These are phyloP conservation scores for Aspergillus glaucus DNA, from an alignment of 2,329 filamentous ascomycete species.

Conservation along the genomic window DNA sequence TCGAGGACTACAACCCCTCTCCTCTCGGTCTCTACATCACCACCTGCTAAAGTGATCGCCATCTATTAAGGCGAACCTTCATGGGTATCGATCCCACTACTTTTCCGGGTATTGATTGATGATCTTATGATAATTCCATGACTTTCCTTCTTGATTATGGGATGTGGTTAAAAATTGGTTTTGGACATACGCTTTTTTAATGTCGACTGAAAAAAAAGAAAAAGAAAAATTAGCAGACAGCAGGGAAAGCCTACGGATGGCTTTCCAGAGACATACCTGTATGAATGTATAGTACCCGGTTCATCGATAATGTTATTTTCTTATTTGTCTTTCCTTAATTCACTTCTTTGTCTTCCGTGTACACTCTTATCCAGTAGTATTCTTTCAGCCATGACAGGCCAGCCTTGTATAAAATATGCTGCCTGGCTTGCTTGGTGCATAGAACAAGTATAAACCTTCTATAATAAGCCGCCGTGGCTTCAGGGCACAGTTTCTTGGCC, in stretches of 20 bases:
- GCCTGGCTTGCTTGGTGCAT: not conserved
- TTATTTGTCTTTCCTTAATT: not conserved
- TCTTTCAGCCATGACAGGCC: not conserved
- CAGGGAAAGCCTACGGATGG: not conserved
- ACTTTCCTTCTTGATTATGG: slow-evolving; percentile 1
- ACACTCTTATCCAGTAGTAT: not conserved
- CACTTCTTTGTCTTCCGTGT: not conserved
- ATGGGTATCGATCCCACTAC: slow-evolving; percentile 5
- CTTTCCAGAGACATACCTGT: not conserved
- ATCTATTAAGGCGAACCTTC: slow-evolving; percentile 6
- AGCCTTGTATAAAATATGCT: not conserved
- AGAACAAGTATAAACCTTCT: too few relatives aligned
- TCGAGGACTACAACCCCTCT: slow-evolving; percentile 57
- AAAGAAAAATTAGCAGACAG: not conserved
- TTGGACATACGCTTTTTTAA: not conserved
- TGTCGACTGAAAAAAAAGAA: not conserved
- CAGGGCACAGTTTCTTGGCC: not conserved
- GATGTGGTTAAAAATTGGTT: not conserved
- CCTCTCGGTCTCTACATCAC: slow-evolving; percentile 41
- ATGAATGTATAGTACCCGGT: slow-evolving; percentile 1
- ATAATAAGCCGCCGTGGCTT: too few relatives aligned
- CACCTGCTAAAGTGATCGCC: slow-evolving; percentile 25
- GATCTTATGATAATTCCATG: slow-evolving; percentile 3
- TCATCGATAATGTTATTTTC: not conserved
- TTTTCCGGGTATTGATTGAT: not conserved